Conservation (phyloP, 1,284 basidiomycete species). For the Bondarzewia mesenterica region DNA sequence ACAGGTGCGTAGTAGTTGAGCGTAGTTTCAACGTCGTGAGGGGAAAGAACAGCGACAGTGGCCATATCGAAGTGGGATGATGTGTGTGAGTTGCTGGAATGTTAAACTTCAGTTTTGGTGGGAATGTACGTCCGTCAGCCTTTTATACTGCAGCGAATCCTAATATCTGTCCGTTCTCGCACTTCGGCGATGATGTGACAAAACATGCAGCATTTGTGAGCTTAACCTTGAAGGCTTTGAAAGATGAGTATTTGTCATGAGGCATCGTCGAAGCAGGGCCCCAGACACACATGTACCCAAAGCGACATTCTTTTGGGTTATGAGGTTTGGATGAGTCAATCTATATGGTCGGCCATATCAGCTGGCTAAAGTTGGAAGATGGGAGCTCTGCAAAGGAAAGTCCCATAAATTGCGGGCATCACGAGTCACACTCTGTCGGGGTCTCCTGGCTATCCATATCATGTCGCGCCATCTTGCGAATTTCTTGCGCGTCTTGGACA, state of each 20-base stretch:
- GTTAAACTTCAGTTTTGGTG: neutral
- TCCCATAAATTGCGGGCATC: neutral
- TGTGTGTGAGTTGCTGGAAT: conserved; percentile 1
- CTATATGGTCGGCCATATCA: neutral
- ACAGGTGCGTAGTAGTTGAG: conserved; percentile 22
- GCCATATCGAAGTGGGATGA: too few species aligned
- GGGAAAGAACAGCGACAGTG: conserved; percentile 19
- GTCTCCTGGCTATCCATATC: neutral
- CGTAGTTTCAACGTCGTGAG: conserved; percentile 12
- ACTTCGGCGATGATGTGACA: neutral
- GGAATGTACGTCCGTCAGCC: neutral
- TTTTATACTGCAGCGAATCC: neutral
- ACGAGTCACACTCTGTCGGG: neutral
- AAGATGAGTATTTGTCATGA: neutral
- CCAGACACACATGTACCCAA: conserved; percentile 2
- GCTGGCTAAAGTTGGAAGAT: neutral
- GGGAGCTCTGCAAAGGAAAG: neutral
- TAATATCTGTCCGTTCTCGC: neutral
- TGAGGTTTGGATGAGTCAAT: too few species aligned
- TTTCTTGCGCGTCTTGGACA: neutral
- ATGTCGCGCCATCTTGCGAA: conserved; percentile 1
- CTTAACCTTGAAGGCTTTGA: neutral
- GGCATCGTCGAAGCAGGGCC: neutral
- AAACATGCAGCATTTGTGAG: neutral
- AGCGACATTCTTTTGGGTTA: too few species aligned